phyloP scores from a whole-genome alignment of 495 filamentous ascomycete species.

The Talaromyces thailandensis region DNA sequence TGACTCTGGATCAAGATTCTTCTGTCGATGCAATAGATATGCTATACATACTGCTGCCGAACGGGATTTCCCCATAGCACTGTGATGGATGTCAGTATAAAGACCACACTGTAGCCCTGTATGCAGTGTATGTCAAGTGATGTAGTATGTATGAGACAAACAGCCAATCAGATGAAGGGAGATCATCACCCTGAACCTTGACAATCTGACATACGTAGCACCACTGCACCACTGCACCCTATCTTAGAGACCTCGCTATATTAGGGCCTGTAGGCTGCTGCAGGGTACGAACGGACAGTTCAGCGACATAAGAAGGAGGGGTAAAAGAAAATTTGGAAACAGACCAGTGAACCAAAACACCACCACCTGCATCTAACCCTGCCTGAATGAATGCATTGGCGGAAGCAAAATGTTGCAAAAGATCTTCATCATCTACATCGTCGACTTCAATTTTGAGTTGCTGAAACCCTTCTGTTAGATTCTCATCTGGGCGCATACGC shows the following conservation, averaged over 20 bases:
- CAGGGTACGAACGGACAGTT: constrained; percentile 10
- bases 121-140: background rate
- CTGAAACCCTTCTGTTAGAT: constrained; percentile 39
- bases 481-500: constrained; percentile 44
- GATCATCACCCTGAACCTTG: background rate
- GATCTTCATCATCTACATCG: constrained; percentile 78
- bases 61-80: constrained; percentile 93
- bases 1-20: constrained; percentile 43
- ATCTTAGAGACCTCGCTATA: background rate
- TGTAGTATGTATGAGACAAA: constrained; percentile 6
- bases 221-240: background rate
- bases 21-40: constrained; percentile 64
- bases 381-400: constrained; percentile 75
- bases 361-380: constrained; percentile 57
- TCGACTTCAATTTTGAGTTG: constrained; percentile 77
- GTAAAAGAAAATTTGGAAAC: constrained; percentile 11
- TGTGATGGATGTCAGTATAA: constrained; percentile 32
- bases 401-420: constrained; percentile 68
- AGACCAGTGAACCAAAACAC: constrained; percentile 70
- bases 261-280: background rate
- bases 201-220: too few species aligned
- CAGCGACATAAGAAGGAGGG: background rate
- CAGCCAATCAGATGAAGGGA: background rate
- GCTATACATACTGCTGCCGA: constrained; percentile 78
- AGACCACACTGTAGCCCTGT: background rate